Base-by-base conservation (phyloP, 768 basidiomycete species). In the Kwoniella dendrophila region DNA sequence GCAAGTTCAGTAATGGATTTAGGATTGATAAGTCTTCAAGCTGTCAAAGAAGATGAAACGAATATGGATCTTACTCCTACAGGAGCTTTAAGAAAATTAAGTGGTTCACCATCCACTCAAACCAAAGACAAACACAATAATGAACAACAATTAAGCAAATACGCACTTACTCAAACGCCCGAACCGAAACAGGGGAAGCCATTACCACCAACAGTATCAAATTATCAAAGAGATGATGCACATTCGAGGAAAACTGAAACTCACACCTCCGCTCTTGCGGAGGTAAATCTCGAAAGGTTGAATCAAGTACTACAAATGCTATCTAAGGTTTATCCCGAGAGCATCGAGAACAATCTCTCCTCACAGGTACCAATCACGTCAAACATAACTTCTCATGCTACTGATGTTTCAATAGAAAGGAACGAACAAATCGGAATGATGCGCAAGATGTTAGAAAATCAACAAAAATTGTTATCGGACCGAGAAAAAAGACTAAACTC, bases 11-110 rank as follows among this genome's bases (percentile, higher is more conserved):
- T 48, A 16, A 24, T 60, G 55, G 49, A 59, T 33, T 36, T 63
- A 18, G 43, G 44, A 1, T 22, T 45, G 14, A 32, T 48, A 26
- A 26, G 51, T 14, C 44, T 62, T 7, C 44, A 63, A 33, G 54
- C 59, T 43, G 45, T 66, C 16, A 45, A 52, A 16, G 51, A 62
- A n/a, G 59, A 68, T 33, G 47, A 59, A n/a, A 14, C 27, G 27
- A 57, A 55, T n/a, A 11, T 27, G 30, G 64, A 66, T 27, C 45
- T 49, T 47, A 69, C 68, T 4, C 68, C 68, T 1, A 63, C 64
- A 22, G 68, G 61, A 5, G 68, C 61, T 10, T 36, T 66, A 32
- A 47, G 60, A 29, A 62, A 55, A 20, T 47, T 62, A 34, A 62
- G 55, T 20, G 53, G 60, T 16, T 47, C 55, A 16, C 26, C 33